Base-by-base conservation (phyloP, 306 rosid genomes). In the Inga oerstediana region DNA sequence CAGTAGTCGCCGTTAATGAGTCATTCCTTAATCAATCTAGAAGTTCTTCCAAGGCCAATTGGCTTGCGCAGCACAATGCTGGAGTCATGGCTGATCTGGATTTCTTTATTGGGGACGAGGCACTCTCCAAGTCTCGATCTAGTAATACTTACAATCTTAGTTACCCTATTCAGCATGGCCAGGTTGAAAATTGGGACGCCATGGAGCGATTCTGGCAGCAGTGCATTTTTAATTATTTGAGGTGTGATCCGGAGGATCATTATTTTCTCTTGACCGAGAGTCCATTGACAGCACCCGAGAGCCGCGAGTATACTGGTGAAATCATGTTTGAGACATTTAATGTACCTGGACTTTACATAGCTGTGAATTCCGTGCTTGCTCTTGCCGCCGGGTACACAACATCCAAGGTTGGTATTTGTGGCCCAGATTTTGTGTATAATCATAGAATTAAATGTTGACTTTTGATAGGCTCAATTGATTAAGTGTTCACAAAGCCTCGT, bases 1-100 rank as follows among this genome's bases (percentile, higher is more conserved):
- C 95, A 6, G 99, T 91, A 41, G 99, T 97, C 15, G 97, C 99
- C 3, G 77, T 92, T 64, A 97, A 97, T 37, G 98, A 97, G 76
- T 94, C 99, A 73, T 97, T 97, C 52, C 39, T 92, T 75, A 94
- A 90, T 77, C 98, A 88, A 83, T 88, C 97, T 19, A 86, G 93
- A 74, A 87, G 72, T 79, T 74, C 91, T 81, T 94, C 99, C 2
- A 97, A 97, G 85, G 93, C 90, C 49, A 93, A 88, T 86, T 92
- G 91, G 97, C 39, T 89, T 11, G 91, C 98, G 59, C 99, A 97
- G 89, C 94, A 97, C 86, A 97, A 91, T 81, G 99, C 99, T 0
- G 99, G 99, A 20, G 99, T 97, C 11, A 97, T 94, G 98, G 99
- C 99, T 24, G 99, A 97, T 94, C 98, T 97, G 54, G 99, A 97